These are phyloP conservation scores for Microstroma glucosiphilum DNA, from an alignment of 1,284 basidiomycete genomes.

Conservation along the genomic window DNA sequence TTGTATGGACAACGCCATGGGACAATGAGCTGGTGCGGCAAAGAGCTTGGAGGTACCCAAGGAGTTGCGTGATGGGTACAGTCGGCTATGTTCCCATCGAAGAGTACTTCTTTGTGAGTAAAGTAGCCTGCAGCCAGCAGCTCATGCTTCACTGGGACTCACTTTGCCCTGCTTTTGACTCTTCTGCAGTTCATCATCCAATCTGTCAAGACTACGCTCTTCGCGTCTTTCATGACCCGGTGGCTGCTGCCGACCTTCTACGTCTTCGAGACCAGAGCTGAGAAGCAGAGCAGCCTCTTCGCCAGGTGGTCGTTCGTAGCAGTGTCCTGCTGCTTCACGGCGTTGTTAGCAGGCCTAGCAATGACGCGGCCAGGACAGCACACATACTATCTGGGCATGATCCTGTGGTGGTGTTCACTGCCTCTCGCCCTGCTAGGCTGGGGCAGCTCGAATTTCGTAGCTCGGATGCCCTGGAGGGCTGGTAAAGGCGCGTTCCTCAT, in stretches of 20 bases:
- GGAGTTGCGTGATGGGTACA: constrained; percentile 35
- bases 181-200: constrained; percentile 39
- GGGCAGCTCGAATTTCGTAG: constrained; percentile 28
- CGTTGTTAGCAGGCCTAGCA: constrained; percentile 8
- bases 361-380: constrained; percentile 15
- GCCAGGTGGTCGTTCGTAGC: not conserved
- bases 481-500: constrained; percentile 13
- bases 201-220: constrained; percentile 38
- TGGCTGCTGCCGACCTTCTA: constrained; percentile 33
- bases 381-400: constrained; percentile 43
- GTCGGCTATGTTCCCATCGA: constrained; percentile 40
- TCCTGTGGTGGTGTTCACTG: constrained; percentile 37
- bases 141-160: not conserved
- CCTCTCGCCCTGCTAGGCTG: constrained; percentile 34
- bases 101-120: constrained; percentile 40
- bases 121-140: not conserved
- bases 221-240: constrained; percentile 33
- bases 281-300: not conserved
- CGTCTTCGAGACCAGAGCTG: not conserved
- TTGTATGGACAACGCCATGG: constrained; percentile 45
- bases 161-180: not conserved
- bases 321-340: constrained; percentile 1
- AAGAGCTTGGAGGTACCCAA: constrained; percentile 38
- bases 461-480: constrained; percentile 18
- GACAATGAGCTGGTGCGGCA: constrained; percentile 39